Evolutionary conservation across 192 early-diverging fungal species (phyloP), one percentile per base, ranked within the genome.

Genomic region (Chytriomyces sp.): DNA sequence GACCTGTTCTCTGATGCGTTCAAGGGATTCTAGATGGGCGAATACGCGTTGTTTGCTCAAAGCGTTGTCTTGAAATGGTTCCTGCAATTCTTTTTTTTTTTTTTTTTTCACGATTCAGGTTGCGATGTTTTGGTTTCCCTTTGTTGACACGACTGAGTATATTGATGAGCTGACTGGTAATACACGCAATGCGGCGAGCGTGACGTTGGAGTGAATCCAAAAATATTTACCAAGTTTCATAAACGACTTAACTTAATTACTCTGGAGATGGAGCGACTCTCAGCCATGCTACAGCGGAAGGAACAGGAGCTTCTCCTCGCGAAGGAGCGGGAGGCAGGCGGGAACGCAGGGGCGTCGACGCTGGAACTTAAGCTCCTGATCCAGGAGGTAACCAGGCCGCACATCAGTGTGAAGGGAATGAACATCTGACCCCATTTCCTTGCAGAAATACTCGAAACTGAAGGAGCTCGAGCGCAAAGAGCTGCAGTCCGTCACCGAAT

Each of bases 1-100:
- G 74, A 64, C 35, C 24, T 50, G 9, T 76, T 76, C 43, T 76
- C 74, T 7, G 74, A 76, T 62, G 47, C 74, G 5, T 76, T 76
- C 49, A 76, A 76, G 48, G 74, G 63, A 6, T 76, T 76, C 28
- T 76, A 20, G 2, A 57, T 13, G 53, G 16, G 3, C 53, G 35
- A 35, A 35, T 35, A 35, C 35, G 35, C 35, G 35, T 35, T 35
- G 3, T 35, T 35, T 35, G 35, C 35, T 35, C 35, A 35, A 35
- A 35, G 35, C 35, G 4, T 35, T 35, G 35, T 35, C 35, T 35
- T 35, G 35, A 35, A 35, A 35, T 35, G 35, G 35, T 35, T 35
- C 35, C 35, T 35, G 35, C 35, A 35, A 35, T 35, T 35, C 35
- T 35, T 35, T 35, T 35, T 35, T 35, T 35, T 35, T 35, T 35